Conservation (phyloP, 495 filamentous ascomycete genomes). For the Chaetomium tenue region DNA sequence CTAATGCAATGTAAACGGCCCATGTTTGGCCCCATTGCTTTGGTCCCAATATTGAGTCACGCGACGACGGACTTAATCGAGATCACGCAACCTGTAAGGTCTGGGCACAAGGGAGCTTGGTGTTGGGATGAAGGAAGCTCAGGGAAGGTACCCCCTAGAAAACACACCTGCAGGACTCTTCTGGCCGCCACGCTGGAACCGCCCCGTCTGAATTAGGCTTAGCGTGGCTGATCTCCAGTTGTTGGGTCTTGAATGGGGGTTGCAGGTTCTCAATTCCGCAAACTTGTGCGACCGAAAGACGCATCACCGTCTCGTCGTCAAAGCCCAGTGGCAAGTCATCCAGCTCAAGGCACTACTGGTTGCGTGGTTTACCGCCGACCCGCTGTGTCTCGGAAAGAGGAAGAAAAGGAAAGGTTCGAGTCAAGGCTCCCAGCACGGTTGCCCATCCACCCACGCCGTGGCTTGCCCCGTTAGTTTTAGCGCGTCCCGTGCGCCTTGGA, state of each 20-base stretch:
- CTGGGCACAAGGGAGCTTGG: too few species aligned
- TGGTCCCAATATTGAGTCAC: too few species aligned
- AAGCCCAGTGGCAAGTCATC: conserved; percentile 12
- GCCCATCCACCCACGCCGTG: neutral
- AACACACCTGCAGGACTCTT: too few species aligned
- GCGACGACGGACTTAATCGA: too few species aligned
- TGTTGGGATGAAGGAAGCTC: too few species aligned
- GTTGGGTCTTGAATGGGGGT: neutral
- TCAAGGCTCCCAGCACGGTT: neutral
- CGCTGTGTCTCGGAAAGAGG: neutral
- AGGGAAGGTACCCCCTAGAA: too few species aligned
- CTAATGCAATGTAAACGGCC: too few species aligned
- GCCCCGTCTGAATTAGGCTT: neutral
- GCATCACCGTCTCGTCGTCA: neutral
- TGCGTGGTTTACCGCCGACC: neutral
- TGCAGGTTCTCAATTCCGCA: neutral
- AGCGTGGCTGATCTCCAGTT: neutral
- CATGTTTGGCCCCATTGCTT: too few species aligned
- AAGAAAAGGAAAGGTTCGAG: neutral
- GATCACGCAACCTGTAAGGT: too few species aligned
- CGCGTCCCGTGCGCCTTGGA: neutral
- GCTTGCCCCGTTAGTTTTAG: neutral
- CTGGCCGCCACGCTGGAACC: neutral
- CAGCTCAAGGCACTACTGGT: neutral
- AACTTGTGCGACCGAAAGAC: neutral